Conservation (phyloP, 768 basidiomycete genomes). For the Pleurotus pulmonarius region DNA sequence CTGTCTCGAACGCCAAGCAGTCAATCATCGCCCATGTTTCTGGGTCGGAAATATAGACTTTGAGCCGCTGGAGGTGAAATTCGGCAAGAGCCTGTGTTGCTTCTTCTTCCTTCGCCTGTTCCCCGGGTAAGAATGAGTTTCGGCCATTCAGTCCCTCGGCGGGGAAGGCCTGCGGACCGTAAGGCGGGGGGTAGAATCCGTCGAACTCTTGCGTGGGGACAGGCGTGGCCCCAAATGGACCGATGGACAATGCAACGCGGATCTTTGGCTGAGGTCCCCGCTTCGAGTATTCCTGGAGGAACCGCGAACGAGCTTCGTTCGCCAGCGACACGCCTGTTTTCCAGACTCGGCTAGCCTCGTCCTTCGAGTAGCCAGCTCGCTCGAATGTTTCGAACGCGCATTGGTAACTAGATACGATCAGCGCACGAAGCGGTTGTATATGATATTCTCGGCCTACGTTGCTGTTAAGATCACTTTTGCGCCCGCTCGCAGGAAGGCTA, state of each 20-base stretch:
- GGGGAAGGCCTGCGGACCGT: slow-evolving; percentile 44
- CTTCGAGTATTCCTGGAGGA: slow-evolving; percentile 18
- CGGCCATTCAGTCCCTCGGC: slow-evolving; percentile 24
- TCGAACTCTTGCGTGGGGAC: slow-evolving; percentile 67
- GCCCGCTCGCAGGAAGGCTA: slow-evolving; percentile 61
- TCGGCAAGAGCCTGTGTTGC: slow-evolving; percentile 49
- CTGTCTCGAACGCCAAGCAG: slow-evolving; percentile 73
- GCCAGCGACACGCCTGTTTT: slow-evolving; percentile 50
- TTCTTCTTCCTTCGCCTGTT: slow-evolving; percentile 23
- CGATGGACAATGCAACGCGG: slow-evolving; percentile 65
- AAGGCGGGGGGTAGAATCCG: slow-evolving; percentile 75
- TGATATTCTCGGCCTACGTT: slow-evolving; percentile 41
- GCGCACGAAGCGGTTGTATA: neutral
- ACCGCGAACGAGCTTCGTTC: slow-evolving; percentile 36
- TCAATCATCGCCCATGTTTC: slow-evolving; percentile 55
- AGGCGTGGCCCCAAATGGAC: slow-evolving; percentile 70
- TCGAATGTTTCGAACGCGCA: slow-evolving; percentile 53
- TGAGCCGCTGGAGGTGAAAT: slow-evolving; percentile 64
- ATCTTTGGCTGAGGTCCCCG: slow-evolving; percentile 18
- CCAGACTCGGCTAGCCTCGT: slow-evolving; percentile 46
- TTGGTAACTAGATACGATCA: slow-evolving; percentile 53
- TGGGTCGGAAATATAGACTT: slow-evolving; percentile 44
- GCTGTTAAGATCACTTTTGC: slow-evolving; percentile 63
- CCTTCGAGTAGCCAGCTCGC: slow-evolving; percentile 41
- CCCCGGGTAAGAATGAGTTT: slow-evolving; percentile 36